phyloP scores from a whole-genome alignment of 2,329 filamentous ascomycete species.

The Cladosporium cucumerinum region DNA sequence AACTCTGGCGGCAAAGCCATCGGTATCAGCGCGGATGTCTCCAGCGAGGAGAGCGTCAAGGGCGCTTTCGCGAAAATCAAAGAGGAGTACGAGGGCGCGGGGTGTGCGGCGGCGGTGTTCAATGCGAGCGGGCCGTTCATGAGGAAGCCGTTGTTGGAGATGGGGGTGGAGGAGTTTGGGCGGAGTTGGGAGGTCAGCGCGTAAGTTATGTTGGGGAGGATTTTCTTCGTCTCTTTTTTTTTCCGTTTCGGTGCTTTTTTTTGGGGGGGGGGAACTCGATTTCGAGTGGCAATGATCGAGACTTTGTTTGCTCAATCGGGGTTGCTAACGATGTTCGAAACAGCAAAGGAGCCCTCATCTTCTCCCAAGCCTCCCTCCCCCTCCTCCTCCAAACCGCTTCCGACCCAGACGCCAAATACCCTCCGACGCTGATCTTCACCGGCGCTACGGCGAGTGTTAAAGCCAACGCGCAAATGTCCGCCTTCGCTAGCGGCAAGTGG shows the following conservation, averaged over 20 bases:
- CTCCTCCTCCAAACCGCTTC: slow-evolving; percentile 52
- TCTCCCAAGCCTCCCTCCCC: slow-evolving; percentile 69
- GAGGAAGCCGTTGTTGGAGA: slow-evolving; percentile 59
- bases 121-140: slow-evolving; percentile 62
- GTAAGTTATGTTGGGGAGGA: slow-evolving; percentile 39
- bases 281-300: not conserved
- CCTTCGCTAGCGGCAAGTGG: slow-evolving; percentile 78
- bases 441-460: slow-evolving; percentile 79
- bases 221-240: slow-evolving; percentile 5
- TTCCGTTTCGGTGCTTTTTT: not conserved
- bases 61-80: slow-evolving; percentile 62
- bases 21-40: slow-evolving; percentile 65
- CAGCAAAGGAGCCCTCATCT: slow-evolving; percentile 69
- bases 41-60: slow-evolving; percentile 53
- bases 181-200: slow-evolving; percentile 49
- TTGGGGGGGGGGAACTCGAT: too few species aligned
- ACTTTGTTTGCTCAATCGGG: not conserved
- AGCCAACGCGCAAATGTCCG: slow-evolving; percentile 64
- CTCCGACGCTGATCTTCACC: slow-evolving; percentile 79
- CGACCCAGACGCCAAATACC: slow-evolving; percentile 53
- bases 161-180: slow-evolving; percentile 57
- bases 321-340: not conserved
- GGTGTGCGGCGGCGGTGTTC: slow-evolving; percentile 60
- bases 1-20: slow-evolving; percentile 64
- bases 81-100: slow-evolving; percentile 52